A percentile compares a stretch with the other conserved stretches of the same genome.
Conservation (phyloP, 495 filamentous ascomycete species). For the Hypoxylon intermedium region DNA sequence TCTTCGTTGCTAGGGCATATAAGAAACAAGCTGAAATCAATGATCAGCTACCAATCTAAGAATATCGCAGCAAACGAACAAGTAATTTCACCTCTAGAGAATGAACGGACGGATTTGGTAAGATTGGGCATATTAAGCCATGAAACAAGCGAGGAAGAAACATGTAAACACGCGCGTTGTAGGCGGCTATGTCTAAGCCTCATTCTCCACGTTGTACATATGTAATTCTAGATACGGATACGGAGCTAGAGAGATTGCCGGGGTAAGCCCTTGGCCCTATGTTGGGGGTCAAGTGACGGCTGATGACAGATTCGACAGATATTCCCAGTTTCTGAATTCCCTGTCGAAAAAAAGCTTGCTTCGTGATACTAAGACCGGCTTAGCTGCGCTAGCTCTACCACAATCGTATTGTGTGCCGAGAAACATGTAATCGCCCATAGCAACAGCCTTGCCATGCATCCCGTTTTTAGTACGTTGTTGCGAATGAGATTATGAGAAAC, state of each 20-base stretch:
- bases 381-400: conserved; percentile 8
- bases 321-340: conserved; percentile 16
- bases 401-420: conserved; percentile 16
- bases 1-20: not conserved
- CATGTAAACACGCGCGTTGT: conserved; percentile 4
- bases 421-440: not conserved
- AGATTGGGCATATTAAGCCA: not conserved
- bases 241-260: conserved; percentile 17
- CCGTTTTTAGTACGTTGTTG: too few relatives aligned
- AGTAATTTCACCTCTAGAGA: conserved; percentile 17
- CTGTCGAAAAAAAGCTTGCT: conserved; percentile 30
- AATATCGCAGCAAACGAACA: conserved; percentile 23
- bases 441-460: too few relatives aligned
- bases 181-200: conserved; percentile 33
- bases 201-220: conserved; percentile 23
- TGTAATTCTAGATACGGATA: conserved; percentile 35
- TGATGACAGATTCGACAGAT: conserved; percentile 12
- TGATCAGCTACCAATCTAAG: conserved; percentile 22
- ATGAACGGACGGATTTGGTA: not conserved
- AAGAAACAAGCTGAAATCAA: conserved; percentile 28
- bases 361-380: conserved; percentile 20
- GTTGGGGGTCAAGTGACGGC: conserved; percentile 35
- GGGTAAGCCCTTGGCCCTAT: conserved; percentile 15
- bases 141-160: conserved; percentile 9
- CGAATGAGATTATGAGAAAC: too few relatives aligned